phyloP scores from a whole-genome alignment of 2,329 filamentous ascomycete genomes.

The Ophiostoma australiae region DNA sequence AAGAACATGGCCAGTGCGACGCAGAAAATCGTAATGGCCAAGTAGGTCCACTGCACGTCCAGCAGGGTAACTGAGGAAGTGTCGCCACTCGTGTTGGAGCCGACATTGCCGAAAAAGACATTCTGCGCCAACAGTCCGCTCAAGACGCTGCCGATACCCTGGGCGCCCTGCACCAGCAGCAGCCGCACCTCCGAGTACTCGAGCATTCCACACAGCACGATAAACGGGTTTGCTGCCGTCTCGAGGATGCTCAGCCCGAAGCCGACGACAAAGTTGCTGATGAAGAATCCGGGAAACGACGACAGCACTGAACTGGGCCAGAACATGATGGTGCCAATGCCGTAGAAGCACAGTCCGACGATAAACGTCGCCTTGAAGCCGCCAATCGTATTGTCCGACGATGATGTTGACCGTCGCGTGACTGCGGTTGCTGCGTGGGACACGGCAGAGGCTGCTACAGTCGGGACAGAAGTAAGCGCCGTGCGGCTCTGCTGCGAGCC shows the following conservation, averaged over 20 bases:
- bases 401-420: constrained; percentile 15
- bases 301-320: constrained; percentile 73
- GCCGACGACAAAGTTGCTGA: constrained; percentile 68
- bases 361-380: constrained; percentile 81
- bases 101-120: constrained; percentile 62
- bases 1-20: constrained; percentile 65
- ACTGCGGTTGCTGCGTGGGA: constrained; percentile 13
- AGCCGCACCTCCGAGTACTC: constrained; percentile 70
- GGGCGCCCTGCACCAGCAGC: constrained; percentile 69
- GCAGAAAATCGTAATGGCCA: constrained; percentile 72
- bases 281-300: constrained; percentile 73
- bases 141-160: constrained; percentile 69
- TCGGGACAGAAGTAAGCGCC: neutral
- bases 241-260: constrained; percentile 73
- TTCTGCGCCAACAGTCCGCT: constrained; percentile 67
- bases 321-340: constrained; percentile 74
- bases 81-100: constrained; percentile 41
- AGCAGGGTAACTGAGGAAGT: constrained; percentile 51
- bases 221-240: constrained; percentile 73
- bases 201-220: constrained; percentile 65
- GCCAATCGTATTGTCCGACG: constrained; percentile 43
- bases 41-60: constrained; percentile 78
- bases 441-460: neutral
- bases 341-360: constrained; percentile 68
- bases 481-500: constrained; percentile 1